These are phyloP conservation scores for Vinca minor DNA, from an alignment of 257 asterid genomes.

Conservation along the genomic window DNA sequence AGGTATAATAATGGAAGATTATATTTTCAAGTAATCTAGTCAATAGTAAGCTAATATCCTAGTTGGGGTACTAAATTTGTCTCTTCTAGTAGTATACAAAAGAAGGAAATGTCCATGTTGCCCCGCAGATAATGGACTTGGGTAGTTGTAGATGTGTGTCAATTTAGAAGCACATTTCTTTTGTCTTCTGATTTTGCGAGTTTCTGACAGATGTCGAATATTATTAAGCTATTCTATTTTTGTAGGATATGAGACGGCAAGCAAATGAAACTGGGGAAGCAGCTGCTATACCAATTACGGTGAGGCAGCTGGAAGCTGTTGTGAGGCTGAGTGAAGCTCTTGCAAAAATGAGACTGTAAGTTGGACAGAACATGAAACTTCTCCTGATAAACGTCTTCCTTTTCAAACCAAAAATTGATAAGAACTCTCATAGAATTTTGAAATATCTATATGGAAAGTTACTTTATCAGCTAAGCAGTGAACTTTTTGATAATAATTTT, in stretches of 20 bases:
- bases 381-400: background rate
- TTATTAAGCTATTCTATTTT: slow-evolving; percentile 11
- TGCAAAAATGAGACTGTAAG: slow-evolving; percentile 94
- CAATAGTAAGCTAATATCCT: background rate
- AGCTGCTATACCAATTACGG: slow-evolving; percentile 90
- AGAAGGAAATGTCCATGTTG: background rate
- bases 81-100: background rate
- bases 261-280: slow-evolving; percentile 91
- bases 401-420: background rate
- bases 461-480: too few relatives aligned
- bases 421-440: too few relatives aligned
- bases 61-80: background rate
- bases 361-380: background rate
- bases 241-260: slow-evolving; percentile 84
- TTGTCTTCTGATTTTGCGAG: background rate
- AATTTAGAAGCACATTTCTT: background rate
- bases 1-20: slow-evolving; percentile 37
- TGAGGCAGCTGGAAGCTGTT: slow-evolving; percentile 93
- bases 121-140: background rate
- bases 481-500: too few relatives aligned
- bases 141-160: background rate
- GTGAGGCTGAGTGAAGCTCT: slow-evolving; percentile 93
- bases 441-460: too few relatives aligned
- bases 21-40: background rate
- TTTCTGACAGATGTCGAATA: background rate